These are phyloP conservation scores for Aspergillus spinulosporus DNA, from an alignment of 2,329 filamentous ascomycete genomes.

Conservation along the genomic window DNA sequence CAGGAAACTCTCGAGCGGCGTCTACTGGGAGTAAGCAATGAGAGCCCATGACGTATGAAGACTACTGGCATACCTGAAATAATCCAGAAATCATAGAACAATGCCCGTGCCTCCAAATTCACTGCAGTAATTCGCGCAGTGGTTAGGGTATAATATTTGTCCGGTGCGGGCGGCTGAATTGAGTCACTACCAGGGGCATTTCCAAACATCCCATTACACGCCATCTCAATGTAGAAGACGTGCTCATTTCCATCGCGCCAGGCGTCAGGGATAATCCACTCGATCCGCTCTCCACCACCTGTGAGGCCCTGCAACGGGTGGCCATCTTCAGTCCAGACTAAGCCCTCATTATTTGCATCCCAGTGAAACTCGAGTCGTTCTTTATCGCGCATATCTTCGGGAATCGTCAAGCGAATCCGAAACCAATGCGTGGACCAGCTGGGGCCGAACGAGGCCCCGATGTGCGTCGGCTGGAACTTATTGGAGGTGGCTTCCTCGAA, in stretches of 20 bases:
- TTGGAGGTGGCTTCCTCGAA: conserved; percentile 80
- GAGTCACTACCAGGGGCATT: conserved; percentile 80
- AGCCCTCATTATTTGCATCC: conserved; percentile 92
- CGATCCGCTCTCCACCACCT: conserved; percentile 80
- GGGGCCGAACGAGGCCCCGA: conserved; percentile 82
- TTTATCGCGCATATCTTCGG: conserved; percentile 69
- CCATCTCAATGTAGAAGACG: conserved; percentile 94
- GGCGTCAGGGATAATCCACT: conserved; percentile 83
- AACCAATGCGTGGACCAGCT: conserved; percentile 99
- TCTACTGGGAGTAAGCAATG: conserved; percentile 50
- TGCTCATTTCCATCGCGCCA: conserved; percentile 86
- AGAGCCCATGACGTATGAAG: neutral
- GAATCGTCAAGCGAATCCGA: conserved; percentile 76
- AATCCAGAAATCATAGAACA: conserved; percentile 94
- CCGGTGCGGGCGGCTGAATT: conserved; percentile 85
- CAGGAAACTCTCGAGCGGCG: conserved; percentile 85
- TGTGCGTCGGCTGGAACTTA: conserved; percentile 70
- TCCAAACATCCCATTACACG: conserved; percentile 98
- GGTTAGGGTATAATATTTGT: conserved; percentile 73
- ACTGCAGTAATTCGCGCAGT: conserved; percentile 86
- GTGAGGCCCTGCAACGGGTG: conserved; percentile 88
- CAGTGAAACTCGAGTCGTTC: conserved; percentile 92
- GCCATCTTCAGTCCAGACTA: conserved; percentile 91
- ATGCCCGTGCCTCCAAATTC: conserved; percentile 77
- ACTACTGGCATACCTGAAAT: conserved; percentile 55